These are phyloP conservation scores for Cadophora gregata DNA, from an alignment of 2,329 filamentous ascomycete species.

Conservation along the genomic window DNA sequence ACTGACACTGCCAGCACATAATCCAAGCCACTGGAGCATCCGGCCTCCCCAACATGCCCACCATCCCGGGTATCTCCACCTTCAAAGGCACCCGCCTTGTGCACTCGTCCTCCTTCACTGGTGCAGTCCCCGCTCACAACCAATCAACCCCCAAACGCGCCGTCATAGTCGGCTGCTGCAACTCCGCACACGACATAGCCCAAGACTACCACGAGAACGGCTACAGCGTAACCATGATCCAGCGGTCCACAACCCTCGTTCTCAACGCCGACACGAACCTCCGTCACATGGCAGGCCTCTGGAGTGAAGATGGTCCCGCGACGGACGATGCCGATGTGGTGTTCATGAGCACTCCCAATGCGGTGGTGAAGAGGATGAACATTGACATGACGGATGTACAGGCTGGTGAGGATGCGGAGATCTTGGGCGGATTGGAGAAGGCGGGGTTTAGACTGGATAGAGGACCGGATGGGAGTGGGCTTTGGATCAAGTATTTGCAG, in stretches of 20 bases:
- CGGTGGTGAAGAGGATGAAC: constrained; percentile 66
- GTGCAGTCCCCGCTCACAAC: constrained; percentile 51
- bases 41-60: constrained; percentile 56
- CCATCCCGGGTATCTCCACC: constrained; percentile 56
- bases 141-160: constrained; percentile 65
- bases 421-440: constrained; percentile 56
- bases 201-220: constrained; percentile 72
- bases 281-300: constrained; percentile 51
- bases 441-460: constrained; percentile 64
- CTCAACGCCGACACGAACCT: constrained; percentile 57
- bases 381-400: constrained; percentile 50
- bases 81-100: constrained; percentile 57
- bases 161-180: constrained; percentile 70
- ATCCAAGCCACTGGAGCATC: constrained; percentile 44
- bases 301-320: constrained; percentile 49
- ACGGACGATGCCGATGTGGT: constrained; percentile 70
- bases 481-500: constrained; percentile 65
- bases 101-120: constrained; percentile 66
- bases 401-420: constrained; percentile 45
- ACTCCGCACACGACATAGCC: constrained; percentile 72
- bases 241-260: constrained; percentile 70
- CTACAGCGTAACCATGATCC: constrained; percentile 71
- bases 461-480: constrained; percentile 60
- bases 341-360: constrained; percentile 60
- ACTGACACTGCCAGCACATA: constrained; percentile 39